Conservation (phyloP, 495 filamentous ascomycete genomes). For the Saxispiralis lemnorum region DNA sequence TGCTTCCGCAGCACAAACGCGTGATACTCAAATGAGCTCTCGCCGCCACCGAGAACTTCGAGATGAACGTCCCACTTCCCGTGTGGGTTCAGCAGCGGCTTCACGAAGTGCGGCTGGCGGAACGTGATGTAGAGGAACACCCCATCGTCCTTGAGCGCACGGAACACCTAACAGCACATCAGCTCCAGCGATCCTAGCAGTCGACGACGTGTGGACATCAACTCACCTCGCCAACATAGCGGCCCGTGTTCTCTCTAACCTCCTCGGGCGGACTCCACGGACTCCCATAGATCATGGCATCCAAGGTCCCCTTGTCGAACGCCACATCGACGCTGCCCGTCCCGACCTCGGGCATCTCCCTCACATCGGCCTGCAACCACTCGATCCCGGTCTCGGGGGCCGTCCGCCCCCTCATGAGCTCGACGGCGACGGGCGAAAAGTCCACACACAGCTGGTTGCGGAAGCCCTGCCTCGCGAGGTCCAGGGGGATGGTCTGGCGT, state of each 20-base stretch:
- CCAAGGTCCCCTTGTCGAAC: slow-evolving; percentile 45
- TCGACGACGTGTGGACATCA: no score
- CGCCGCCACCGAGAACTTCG: slow-evolving; percentile 24
- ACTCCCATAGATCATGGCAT: slow-evolving; percentile 42
- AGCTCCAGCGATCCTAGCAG: background rate
- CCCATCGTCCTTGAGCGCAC: slow-evolving; percentile 37
- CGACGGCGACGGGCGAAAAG: slow-evolving; percentile 37
- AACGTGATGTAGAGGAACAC: slow-evolving; percentile 40
- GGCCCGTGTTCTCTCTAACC: slow-evolving; percentile 32
- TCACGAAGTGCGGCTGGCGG: slow-evolving; percentile 43
- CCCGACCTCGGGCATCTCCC: slow-evolving; percentile 20
- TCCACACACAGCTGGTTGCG: slow-evolving; percentile 38
- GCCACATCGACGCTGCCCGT: slow-evolving; percentile 31
- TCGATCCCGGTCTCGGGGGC: slow-evolving; percentile 23
- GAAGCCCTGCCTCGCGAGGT: slow-evolving; percentile 33
- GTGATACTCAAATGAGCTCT: slow-evolving; percentile 33
- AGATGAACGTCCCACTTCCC: slow-evolving; percentile 29
- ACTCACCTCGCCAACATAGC: slow-evolving; percentile 36
- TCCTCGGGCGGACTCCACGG: slow-evolving; percentile 38
- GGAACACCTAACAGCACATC: slow-evolving; percentile 23
- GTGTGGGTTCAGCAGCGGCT: slow-evolving; percentile 29
- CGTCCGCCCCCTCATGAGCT: slow-evolving; percentile 31
- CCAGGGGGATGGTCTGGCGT: slow-evolving; percentile 33
- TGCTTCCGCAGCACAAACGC: slow-evolving; percentile 30
- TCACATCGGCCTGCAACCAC: slow-evolving; percentile 37